Percentiles rank a stretch among this genome's conserved stretches.
These are phyloP conservation scores for Ogataea nonfermentans DNA, from an alignment of 805 yeast species.

Conservation along the genomic window DNA sequence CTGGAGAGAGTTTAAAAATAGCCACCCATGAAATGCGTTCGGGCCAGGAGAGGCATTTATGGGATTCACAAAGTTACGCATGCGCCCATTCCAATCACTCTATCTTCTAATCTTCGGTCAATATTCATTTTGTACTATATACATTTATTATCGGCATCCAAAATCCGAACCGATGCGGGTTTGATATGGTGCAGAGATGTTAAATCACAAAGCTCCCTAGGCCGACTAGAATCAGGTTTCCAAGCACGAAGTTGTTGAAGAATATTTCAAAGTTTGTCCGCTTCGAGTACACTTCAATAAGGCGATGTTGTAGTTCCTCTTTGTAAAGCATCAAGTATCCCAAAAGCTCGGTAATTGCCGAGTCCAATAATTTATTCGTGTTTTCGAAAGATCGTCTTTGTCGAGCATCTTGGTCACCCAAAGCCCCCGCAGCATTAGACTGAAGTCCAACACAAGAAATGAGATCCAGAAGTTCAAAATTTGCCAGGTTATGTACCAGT, in stretches of 20 bases:
- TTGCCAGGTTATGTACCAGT: slow-evolving; percentile 45
- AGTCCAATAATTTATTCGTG: slow-evolving; percentile 33
- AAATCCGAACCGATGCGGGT: not conserved
- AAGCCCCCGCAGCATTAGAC: slow-evolving; percentile 16
- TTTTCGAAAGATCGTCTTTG: slow-evolving; percentile 22
- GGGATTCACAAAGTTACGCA: too few species aligned
- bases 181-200: not conserved
- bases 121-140: too few species aligned
- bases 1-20: too few species aligned
- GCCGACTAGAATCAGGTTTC: slow-evolving; percentile 38
- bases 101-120: too few species aligned
- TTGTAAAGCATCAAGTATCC: slow-evolving; percentile 31
- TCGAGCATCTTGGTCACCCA: slow-evolving; percentile 20
- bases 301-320: slow-evolving; percentile 31
- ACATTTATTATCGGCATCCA: too few species aligned
- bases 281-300: slow-evolving; percentile 31
- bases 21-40: too few species aligned
- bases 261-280: slow-evolving; percentile 35
- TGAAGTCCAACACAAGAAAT: slow-evolving; percentile 16
- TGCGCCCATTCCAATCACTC: too few species aligned
- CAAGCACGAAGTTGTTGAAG: slow-evolving; percentile 39
- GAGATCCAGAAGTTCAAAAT: slow-evolving; percentile 39
- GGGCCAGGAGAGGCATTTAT: too few species aligned
- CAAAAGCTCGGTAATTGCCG: slow-evolving; percentile 29
- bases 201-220: slow-evolving; percentile 37